Conservation (phyloP, 106 monocot species). For the Cymbidium sinense region DNA sequence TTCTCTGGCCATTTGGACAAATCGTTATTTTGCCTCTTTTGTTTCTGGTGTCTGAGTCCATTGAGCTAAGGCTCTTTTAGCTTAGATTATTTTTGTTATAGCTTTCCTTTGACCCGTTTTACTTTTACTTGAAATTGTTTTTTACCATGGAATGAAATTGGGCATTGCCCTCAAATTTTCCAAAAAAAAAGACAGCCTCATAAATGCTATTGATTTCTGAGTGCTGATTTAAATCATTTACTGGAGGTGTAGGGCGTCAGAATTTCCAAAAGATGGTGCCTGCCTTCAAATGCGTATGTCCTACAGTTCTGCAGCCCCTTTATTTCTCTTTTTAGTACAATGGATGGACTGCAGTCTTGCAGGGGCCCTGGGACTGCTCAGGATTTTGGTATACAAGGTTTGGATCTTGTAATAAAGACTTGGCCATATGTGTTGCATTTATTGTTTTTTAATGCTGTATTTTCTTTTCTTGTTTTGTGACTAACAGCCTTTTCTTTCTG, state of each 20-base stretch:
- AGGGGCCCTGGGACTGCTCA: conserved; percentile 74
- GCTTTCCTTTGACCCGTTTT: too few relatives aligned
- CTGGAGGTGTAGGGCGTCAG: conserved; percentile 38
- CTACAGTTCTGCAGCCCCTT: conserved; percentile 47
- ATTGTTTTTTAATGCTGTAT: not conserved
- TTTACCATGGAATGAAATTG: too few relatives aligned
- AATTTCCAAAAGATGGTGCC: conserved; percentile 64
- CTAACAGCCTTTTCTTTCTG: not conserved
- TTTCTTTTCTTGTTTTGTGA: not conserved
- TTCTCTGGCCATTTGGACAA: too few relatives aligned
- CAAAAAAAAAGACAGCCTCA: not conserved
- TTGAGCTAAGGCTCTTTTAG: too few relatives aligned
- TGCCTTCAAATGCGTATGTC: conserved; percentile 61
- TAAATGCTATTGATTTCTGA: not conserved
- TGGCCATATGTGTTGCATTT: not conserved
- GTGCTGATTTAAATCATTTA: not conserved
- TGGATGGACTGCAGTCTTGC: conserved; percentile 88
- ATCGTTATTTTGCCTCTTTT: too few relatives aligned
- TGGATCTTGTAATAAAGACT: not conserved
- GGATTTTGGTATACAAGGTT: conserved; percentile 59
- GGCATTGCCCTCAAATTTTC: too few relatives aligned
- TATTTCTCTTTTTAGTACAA: conserved; percentile 69
- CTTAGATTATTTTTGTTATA: too few relatives aligned
- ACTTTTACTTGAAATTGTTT: too few relatives aligned
- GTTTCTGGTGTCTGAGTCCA: too few relatives aligned